Evolutionary conservation across 108 stramenopile species (phyloP), one percentile per base, ranked within the genome.

Genomic region (Mediolabrus comicus): DNA sequence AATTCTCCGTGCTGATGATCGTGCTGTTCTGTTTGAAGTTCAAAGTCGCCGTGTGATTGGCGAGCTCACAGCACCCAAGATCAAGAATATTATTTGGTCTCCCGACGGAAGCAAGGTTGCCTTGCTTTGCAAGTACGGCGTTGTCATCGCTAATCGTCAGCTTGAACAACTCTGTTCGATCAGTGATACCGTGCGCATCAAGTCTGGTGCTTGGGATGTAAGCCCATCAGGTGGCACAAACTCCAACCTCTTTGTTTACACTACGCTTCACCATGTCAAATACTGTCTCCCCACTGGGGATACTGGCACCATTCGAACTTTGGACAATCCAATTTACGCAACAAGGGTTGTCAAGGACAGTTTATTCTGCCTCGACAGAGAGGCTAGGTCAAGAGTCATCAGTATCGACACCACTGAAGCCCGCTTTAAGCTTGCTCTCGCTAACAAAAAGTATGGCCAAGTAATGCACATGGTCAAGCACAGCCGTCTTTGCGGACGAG

Each of bases 391-490:
- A 36, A 83, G 96, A 31, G 81, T 87, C 51, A 69, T 99, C 34
- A 81, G 84, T 25, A 91, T 97, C 53, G 98, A 99, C 70, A 95
- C 94, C n/a, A 98, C 98, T 7, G 98, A 99, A 81, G 96, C 95
- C 35, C 85, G 84, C 7, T 97, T 97, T 83, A 97, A 98, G 91
- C 81, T 96, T 56, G 91, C 91, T 17, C 80, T 94, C 43, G 82
- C 90, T 10, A 89, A 85, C 75, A 91, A 94, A 65, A 86, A 87
- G 72, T 99, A 99, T 70, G 96, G 92, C 4, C 88, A 95, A 81
- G 98, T 99, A 35, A 97, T 99, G 97, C 89, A 95, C 75, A 97
- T 98, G 96, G 97, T 99, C 56, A 86, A 85, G 6, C 87, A 96
- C 75, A 85, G 90, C 53, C 87, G 91, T 51, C 86, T 99, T 51